A percentile compares a stretch with the other conserved stretches of the same genome.
Evolutionary conservation across 495 filamentous ascomycete species (phyloP).

Genomic region (Aspergillus haitiensis): DNA sequence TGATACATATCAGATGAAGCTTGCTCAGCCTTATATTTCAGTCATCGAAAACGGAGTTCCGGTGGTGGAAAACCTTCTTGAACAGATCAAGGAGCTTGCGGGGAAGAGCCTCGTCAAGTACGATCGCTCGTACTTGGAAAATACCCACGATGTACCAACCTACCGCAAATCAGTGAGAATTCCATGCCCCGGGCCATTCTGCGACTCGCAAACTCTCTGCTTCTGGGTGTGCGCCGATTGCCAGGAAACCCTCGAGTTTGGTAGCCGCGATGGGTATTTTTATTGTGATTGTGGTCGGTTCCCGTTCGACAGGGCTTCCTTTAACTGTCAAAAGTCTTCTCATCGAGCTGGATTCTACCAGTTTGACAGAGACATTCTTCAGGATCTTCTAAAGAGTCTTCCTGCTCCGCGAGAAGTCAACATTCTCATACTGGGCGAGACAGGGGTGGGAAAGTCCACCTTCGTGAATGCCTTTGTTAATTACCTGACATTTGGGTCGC

Average conservation of each 20-base stretch:
- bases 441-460: slow-evolving; percentile 13
- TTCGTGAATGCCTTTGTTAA: slow-evolving; percentile 17
- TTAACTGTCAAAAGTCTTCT: slow-evolving; percentile 5
- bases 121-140: slow-evolving; percentile 1
- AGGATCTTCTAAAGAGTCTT: background rate
- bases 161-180: slow-evolving; percentile 13
- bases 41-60: background rate
- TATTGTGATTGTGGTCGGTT: slow-evolving; percentile 15
- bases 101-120: slow-evolving; percentile 6
- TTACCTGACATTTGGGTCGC: slow-evolving; percentile 12
- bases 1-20: background rate
- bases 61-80: slow-evolving; percentile 10
- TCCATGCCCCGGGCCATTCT: slow-evolving; percentile 9
- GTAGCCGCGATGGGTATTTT: slow-evolving; percentile 12
- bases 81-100: slow-evolving; percentile 13
- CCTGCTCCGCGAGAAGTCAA: slow-evolving; percentile 12
- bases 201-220: slow-evolving; percentile 4
- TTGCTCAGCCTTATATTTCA: background rate
- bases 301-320: background rate
- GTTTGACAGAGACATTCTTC: slow-evolving; percentile 1
- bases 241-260: slow-evolving; percentile 13
- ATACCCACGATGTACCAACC: slow-evolving; percentile 8
- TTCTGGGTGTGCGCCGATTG: slow-evolving; percentile 10
- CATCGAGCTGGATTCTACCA: slow-evolving; percentile 5
- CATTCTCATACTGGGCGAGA: slow-evolving; percentile 12